Percentiles rank a stretch among this genome's conserved stretches.
Conservation (phyloP, 2,329 filamentous ascomycete species). For the Ustulina deusta region DNA sequence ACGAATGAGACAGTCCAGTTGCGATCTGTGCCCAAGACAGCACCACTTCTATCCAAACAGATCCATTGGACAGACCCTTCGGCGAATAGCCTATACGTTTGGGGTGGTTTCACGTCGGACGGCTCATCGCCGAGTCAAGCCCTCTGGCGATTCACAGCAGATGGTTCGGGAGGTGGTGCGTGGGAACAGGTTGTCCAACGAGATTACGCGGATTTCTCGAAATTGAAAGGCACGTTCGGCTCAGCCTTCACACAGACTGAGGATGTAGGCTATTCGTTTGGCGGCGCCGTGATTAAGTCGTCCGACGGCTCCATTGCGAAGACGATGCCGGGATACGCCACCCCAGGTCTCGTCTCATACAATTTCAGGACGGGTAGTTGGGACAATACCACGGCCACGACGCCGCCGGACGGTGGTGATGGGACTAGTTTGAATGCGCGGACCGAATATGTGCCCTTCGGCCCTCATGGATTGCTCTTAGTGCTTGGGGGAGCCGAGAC, state of each 20-base stretch:
- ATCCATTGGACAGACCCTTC: conserved; percentile 51
- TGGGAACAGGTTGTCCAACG: conserved; percentile 49
- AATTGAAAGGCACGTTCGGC: conserved; percentile 51
- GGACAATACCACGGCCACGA: conserved; percentile 51
- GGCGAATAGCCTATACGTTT: conserved; percentile 51
- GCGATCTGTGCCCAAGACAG: conserved; percentile 47
- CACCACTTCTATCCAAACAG: conserved; percentile 50
- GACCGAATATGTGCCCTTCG: conserved; percentile 52
- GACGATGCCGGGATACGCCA: conserved; percentile 43
- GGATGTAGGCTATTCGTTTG: conserved; percentile 51
- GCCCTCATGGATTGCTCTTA: conserved; percentile 51
- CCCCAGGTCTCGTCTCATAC: conserved; percentile 51
- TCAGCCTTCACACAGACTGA: conserved; percentile 47
- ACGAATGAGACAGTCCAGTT: conserved; percentile 51
- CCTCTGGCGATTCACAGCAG: conserved; percentile 51
- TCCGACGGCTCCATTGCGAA: conserved; percentile 46
- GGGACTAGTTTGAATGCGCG: conserved; percentile 49
- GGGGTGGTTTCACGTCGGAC: conserved; percentile 49
- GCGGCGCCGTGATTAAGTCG: conserved; percentile 46
- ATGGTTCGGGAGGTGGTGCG: conserved; percentile 50
- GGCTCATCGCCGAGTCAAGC: conserved; percentile 44
- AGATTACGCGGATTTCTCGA: conserved; percentile 52
- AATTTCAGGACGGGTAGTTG: conserved; percentile 50
- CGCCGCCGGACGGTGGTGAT: conserved; percentile 41
- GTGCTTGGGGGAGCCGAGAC: conserved; percentile 51